These are phyloP conservation scores for Starmerella geochares DNA, from an alignment of 805 yeast species.

Conservation along the genomic window DNA sequence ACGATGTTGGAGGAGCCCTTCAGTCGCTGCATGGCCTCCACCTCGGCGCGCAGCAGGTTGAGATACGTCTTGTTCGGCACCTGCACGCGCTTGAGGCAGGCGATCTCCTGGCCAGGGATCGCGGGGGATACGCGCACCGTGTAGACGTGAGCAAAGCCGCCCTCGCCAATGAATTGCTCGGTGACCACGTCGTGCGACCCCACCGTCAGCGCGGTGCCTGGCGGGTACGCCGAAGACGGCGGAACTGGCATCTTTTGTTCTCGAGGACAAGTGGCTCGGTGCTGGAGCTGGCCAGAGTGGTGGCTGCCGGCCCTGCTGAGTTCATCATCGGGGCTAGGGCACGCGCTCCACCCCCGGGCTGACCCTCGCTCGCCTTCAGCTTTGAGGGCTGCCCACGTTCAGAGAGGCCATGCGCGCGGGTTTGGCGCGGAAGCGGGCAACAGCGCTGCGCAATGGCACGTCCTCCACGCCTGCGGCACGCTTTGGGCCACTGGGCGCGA, in stretches of 20 bases:
- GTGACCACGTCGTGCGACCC: constrained; percentile 71
- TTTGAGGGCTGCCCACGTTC: too few species aligned
- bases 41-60: constrained; percentile 81
- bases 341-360: not conserved
- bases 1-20: constrained; percentile 73
- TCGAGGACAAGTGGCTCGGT: not conserved
- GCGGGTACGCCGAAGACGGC: constrained; percentile 42
- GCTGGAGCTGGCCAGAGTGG: not conserved
- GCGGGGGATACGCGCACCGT: constrained; percentile 59
- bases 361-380: not conserved
- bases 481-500: too few species aligned
- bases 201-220: constrained; percentile 71
- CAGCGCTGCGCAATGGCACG: too few species aligned
- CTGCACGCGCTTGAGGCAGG: constrained; percentile 87
- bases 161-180: constrained; percentile 66
- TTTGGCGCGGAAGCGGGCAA: too few species aligned
- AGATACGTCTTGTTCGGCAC: constrained; percentile 84
- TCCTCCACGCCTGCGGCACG: too few species aligned
- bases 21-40: constrained; percentile 89
- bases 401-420: too few species aligned
- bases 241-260: constrained; percentile 20
- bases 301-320: constrained; percentile 5
- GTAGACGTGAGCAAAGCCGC: constrained; percentile 93
- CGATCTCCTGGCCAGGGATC: constrained; percentile 44
- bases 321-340: constrained; percentile 4